Evolutionary conservation across 1,284 basidiomycete genomes (phyloP).

Genomic region (Cutaneotrichosporon cavernicola): DNA sequence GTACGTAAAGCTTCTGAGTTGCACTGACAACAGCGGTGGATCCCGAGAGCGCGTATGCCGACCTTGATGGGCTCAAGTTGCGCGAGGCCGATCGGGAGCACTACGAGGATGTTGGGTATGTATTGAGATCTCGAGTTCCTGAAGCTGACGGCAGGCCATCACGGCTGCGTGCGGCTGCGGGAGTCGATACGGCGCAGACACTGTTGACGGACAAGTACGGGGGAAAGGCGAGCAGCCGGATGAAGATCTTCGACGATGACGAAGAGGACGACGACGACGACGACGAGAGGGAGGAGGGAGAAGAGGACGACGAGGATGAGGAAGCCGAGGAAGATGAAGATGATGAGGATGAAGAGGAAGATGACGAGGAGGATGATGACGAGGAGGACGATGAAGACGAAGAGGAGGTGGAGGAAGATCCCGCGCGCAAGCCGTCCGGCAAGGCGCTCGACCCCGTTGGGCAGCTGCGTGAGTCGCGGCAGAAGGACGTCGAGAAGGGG

Average conservation of each 20-base stretch:
- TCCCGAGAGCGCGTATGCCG: constrained; percentile 64
- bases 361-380: constrained; percentile 52
- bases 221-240: constrained; percentile 64
- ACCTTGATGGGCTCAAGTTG: constrained; percentile 43
- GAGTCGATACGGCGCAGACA: constrained; percentile 60
- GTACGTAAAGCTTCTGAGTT: background rate
- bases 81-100: constrained; percentile 60
- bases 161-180: constrained; percentile 61
- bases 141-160: constrained; percentile 60
- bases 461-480: constrained; percentile 40
- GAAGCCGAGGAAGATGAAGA: constrained; percentile 48
- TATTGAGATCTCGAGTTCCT: background rate
- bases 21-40: constrained; percentile 55
- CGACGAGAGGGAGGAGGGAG: constrained; percentile 64
- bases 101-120: constrained; percentile 76
- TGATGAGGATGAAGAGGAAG: constrained; percentile 38
- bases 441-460: constrained; percentile 55
- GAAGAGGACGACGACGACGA: constrained; percentile 47
- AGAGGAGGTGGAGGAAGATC: constrained; percentile 47
- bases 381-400: constrained; percentile 54
- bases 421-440: constrained; percentile 18
- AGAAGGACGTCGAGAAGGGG: constrained; percentile 63
- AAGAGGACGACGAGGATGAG: constrained; percentile 62
- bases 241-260: constrained; percentile 58
- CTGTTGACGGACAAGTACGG: constrained; percentile 63